Evolutionary conservation across 352 stramenopile genomes (phyloP), one percentile per base, ranked within the genome.

Genomic region (Pythium aquatile): DNA sequence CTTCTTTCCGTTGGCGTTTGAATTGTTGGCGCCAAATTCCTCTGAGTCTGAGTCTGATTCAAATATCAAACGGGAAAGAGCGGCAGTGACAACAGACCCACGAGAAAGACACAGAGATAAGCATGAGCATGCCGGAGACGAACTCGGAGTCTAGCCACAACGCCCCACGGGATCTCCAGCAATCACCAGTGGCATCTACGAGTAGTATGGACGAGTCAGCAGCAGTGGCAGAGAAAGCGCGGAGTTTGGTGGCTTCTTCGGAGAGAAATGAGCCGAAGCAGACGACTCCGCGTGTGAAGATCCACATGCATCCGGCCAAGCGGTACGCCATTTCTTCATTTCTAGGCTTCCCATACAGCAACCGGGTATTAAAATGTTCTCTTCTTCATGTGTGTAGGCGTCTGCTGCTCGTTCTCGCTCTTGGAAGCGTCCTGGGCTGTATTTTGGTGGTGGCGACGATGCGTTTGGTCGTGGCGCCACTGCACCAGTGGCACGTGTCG

Each of bases 251-350:
- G 2, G 8, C 30, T 29, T 9, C 14, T 6, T 39, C 39, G 10
- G 42, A 20, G 10, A 28, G 37, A 35, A 42, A 40, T 14, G 48
- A 47, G 40, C 17, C 16, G 17, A 13, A n/a, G 46, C 35, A 26
- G 17, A 58, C 7, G 55, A 17, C 44, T 16, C 65, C 40, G 14
- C 44, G 52, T 7, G 2, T 54, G 17, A 62, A 60, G 30, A 61
- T 73, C 33, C 68, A 74, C 62, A 74, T 74, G 68, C 68, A 74
- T 58, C 68, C 68, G 0, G 62, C 53, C 42, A 74, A 74, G 51
- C n/a, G 62, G 68, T 74, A 51, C 61, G 52, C 20, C 1, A 16
- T 65, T 24, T 24, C 20, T 24, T 24, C 20, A 24, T 24, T 24
- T 24, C 20, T 24, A 24, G 20, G 20, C 20, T 24, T 24, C 20